Percentiles rank a stretch among this genome's conserved stretches.
phyloP scores from a whole-genome alignment of 2,329 filamentous ascomycete genomes.

The Cladorrhinum sp. region DNA sequence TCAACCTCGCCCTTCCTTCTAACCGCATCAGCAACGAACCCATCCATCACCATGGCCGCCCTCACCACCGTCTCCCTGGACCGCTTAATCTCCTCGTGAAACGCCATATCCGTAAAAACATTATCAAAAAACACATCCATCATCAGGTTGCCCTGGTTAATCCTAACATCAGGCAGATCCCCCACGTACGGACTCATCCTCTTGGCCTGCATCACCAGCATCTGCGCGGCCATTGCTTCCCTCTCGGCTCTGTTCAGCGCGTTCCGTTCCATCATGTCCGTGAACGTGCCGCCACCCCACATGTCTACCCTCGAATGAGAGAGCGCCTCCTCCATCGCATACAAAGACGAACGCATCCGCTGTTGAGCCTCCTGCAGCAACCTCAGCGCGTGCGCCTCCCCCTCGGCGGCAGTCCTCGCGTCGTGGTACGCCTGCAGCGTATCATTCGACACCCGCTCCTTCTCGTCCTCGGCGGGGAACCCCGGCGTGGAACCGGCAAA shows the following conservation, averaged over 20 bases:
- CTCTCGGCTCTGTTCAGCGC: slow-evolving; percentile 48
- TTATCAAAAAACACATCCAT: slow-evolving; percentile 55
- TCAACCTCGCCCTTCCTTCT: slow-evolving; percentile 31
- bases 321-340: slow-evolving; percentile 42
- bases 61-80: slow-evolving; percentile 38
- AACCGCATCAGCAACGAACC: slow-evolving; percentile 34
- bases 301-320: slow-evolving; percentile 44
- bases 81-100: slow-evolving; percentile 50
- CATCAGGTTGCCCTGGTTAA: slow-evolving; percentile 46
- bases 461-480: slow-evolving; percentile 51
- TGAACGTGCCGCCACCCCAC: slow-evolving; percentile 47
- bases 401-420: slow-evolving; percentile 35
- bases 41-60: slow-evolving; percentile 33
- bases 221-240: slow-evolving; percentile 39
- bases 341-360: slow-evolving; percentile 36
- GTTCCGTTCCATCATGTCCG: slow-evolving; percentile 53
- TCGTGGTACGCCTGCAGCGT: slow-evolving; percentile 39
- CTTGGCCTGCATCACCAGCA: slow-evolving; percentile 40
- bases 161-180: slow-evolving; percentile 39
- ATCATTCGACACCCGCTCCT: slow-evolving; percentile 38
- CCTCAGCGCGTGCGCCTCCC: slow-evolving; percentile 40
- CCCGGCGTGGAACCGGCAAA: slow-evolving; percentile 52
- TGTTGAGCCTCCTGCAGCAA: slow-evolving; percentile 40
- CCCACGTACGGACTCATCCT: slow-evolving; percentile 38
- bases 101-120: slow-evolving; percentile 50